Evolutionary conservation across 768 basidiomycete genomes (phyloP), one percentile per base, ranked within the genome.

Genomic region (Collybiopsis confluens): DNA sequence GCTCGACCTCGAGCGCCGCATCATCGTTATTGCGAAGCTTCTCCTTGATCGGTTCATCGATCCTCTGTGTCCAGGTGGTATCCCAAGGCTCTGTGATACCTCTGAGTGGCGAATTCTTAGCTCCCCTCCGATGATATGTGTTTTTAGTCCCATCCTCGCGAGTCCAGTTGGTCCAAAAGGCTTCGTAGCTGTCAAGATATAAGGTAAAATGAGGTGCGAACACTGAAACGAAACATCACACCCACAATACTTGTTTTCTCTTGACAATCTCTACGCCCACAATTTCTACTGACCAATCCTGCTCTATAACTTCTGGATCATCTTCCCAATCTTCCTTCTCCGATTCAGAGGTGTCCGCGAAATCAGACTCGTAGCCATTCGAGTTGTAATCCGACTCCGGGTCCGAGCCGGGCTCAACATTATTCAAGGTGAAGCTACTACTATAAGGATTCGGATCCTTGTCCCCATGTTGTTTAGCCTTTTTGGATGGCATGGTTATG

Each of bases 1-100:
- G 61, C 0, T 68, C 64, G 53, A 83, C 72, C 42, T 72, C 73
- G 9, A 69, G 58, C 4, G 69, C 45, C 18, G 45, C 10, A n/a
- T 4, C 30, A 33, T 33, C 45, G 4, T 27, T 20, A 27, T 18
- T 20, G 11, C 30, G 13, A 11, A 8, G 6, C 20, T 28, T 8
- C 33, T 33, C 11, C 16, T 18, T 10, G n/a, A 46, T 11, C 13
- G 30, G 10, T 16, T 33, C 11, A 33, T 28, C 33, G 18, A 46
- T 21, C 27, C 11, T 27, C 3, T 46, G 6, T 30, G 28, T 30
- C 27, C 45, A 30, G 18, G 47, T 35, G 7, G 30, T 16, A 9
- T 48, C 47, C 47, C 47, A 48, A 24, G 27, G 23, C 26, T 45
- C 26, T 16, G 15, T 30, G n/a, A 46, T 10, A 16, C 28, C 45